phyloP scores from a whole-genome alignment of 2,329 filamentous ascomycete genomes.

The Pseudogymnoascus sp. region DNA sequence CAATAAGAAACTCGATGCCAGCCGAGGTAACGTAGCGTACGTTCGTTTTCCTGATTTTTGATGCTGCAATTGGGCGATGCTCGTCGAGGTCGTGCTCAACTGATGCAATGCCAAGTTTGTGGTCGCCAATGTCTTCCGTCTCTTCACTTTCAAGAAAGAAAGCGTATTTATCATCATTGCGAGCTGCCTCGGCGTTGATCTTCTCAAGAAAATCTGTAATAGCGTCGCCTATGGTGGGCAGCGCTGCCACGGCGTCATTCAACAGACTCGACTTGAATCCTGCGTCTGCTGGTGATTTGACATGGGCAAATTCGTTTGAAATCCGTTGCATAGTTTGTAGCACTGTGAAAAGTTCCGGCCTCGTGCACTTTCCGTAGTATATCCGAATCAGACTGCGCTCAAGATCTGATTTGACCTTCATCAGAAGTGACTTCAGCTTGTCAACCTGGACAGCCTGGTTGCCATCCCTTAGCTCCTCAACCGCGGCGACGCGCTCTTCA shows the following conservation, averaged over 20 bases:
- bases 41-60: constrained; percentile 60
- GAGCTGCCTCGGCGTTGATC: constrained; percentile 78
- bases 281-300: constrained; percentile 56
- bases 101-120: constrained; percentile 84
- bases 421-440: constrained; percentile 63
- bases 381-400: constrained; percentile 91
- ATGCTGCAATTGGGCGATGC: constrained; percentile 64
- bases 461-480: constrained; percentile 73
- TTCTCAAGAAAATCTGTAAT: constrained; percentile 71
- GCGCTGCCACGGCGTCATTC: constrained; percentile 60
- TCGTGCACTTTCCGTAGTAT: constrained; percentile 92
- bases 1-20: constrained; percentile 90
- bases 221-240: constrained; percentile 68
- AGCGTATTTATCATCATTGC: constrained; percentile 80
- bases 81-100: constrained; percentile 83
- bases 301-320: constrained; percentile 63
- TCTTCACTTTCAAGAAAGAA: constrained; percentile 88
- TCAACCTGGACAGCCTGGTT: constrained; percentile 62
- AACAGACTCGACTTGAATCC: constrained; percentile 68
- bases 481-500: constrained; percentile 71
- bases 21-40: constrained; percentile 76
- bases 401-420: constrained; percentile 68
- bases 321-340: constrained; percentile 81
- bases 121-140: constrained; percentile 78
- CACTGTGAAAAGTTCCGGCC: constrained; percentile 77